phyloP scores from a whole-genome alignment of 345 rosid species.

The Capsella bursapastoris region DNA sequence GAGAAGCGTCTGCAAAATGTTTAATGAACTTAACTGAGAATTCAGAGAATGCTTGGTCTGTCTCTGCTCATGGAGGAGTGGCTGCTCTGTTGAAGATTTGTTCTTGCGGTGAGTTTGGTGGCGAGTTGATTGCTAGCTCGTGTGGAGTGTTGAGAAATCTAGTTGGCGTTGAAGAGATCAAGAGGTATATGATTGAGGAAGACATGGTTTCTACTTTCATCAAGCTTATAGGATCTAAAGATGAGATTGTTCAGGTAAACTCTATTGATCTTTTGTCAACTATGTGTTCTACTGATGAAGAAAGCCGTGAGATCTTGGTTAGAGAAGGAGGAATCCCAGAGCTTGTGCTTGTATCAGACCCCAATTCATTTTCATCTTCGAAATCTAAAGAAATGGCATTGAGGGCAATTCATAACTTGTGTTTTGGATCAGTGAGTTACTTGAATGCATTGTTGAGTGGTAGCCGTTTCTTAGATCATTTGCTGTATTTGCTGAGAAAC shows the following conservation, averaged over 20 bases:
- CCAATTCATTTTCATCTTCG: conserved; percentile 44
- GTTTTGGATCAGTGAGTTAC: conserved; percentile 54
- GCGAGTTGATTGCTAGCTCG: conserved; percentile 58
- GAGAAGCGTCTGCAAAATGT: conserved; percentile 59
- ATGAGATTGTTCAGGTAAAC: conserved; percentile 64
- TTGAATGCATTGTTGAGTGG: conserved; percentile 45
- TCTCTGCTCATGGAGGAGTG: conserved; percentile 92
- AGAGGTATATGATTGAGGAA: conserved; percentile 80
- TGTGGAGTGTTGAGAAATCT: conserved; percentile 82
- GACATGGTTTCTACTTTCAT: conserved; percentile 62
- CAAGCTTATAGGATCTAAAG: conserved; percentile 65
- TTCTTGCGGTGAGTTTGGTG: conserved; percentile 45
- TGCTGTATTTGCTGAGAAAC: conserved; percentile 53
- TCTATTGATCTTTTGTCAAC: conserved; percentile 69
- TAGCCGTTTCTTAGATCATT: conserved; percentile 55
- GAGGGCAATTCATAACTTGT: conserved; percentile 60
- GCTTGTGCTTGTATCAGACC: conserved; percentile 59
- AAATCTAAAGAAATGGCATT: conserved; percentile 62
- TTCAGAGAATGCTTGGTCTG: conserved; percentile 90
- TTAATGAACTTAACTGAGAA: conserved; percentile 70
- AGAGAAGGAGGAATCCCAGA: conserved; percentile 63
- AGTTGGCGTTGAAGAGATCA: conserved; percentile 82
- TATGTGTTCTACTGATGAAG: conserved; percentile 62
- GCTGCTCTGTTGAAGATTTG: conserved; percentile 71
- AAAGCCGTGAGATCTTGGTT: conserved; percentile 51